Evolutionary conservation across 495 filamentous ascomycete genomes (phyloP), one percentile per base, ranked within the genome.

Genomic region (Collariella sp.): DNA sequence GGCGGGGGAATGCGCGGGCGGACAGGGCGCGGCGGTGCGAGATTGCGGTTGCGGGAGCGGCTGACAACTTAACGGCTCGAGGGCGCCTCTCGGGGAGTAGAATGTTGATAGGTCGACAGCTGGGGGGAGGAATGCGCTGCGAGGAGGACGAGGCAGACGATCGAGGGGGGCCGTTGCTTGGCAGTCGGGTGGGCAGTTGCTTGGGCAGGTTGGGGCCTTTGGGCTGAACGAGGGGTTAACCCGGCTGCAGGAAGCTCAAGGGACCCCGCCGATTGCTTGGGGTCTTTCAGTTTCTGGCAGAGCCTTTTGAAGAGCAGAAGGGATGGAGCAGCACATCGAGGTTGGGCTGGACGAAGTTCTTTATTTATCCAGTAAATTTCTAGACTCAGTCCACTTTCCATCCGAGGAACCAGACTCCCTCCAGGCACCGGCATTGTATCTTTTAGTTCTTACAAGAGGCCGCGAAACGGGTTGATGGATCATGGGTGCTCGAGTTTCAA

Each of bases 141-240:
- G 56, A 62, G 26, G 43, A 41, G 47, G 55, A 41, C 34, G 47
- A 59, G 23, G 51, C 35, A 46, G 44, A 50, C 23, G 47, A 34
- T 24, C 19, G 48, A 48, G 15, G 48, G 39, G 51, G 29, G 54
- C 53, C 56, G 33, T 46, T 29, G 55, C 54, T 59, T 63, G 64
- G 64, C 56, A 61, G 59, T 54, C 9, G 54, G n/a, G n/a, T n/a
- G n/a, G n/a, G n/a, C n/a, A n/a, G n/a, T n/a, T n/a, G n/a, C n/a
- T n/a, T n/a, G n/a, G n/a, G n/a, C n/a, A n/a, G n/a, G n/a, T n/a
- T n/a, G n/a, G n/a, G n/a, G n/a, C n/a, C n/a, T 56, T 63, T 58
- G 64, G 62, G 64, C 64, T 66, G 52, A 50, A 53, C 55, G 54
- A 57, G 50, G 55, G 55, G 42, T 44, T 48, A 41, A 51, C 29